These are phyloP conservation scores for Ettlia oleoabundans DNA, from an alignment of 139 green algal genomes.

Conservation along the genomic window DNA sequence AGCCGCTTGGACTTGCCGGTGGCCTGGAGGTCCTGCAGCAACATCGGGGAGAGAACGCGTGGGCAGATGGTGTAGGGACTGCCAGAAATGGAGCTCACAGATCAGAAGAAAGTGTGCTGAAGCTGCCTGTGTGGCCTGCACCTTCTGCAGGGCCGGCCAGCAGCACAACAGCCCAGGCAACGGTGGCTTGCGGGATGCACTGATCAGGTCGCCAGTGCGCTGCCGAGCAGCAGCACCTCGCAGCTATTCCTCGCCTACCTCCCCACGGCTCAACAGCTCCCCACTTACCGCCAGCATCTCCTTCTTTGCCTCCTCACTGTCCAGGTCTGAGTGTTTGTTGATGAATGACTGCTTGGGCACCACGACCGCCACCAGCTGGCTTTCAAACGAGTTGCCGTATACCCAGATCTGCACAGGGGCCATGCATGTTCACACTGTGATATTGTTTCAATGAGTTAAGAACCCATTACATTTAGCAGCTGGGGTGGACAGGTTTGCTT, in stretches of 20 bases:
- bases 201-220: too few species aligned
- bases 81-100: too few species aligned
- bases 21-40: slow-evolving; percentile 46
- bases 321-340: neutral
- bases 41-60: too few species aligned
- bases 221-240: too few species aligned
- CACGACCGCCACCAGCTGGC: slow-evolving; percentile 85
- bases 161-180: too few species aligned
- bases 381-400: slow-evolving; percentile 83
- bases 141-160: too few species aligned
- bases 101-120: neutral
- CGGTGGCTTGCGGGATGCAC: too few species aligned
- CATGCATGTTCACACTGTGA: neutral
- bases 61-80: too few species aligned
- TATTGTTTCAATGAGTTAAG: neutral
- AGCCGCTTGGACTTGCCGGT: slow-evolving; percentile 85
- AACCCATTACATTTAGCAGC: neutral
- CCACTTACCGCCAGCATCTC: slow-evolving; percentile 55
- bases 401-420: slow-evolving; percentile 66
- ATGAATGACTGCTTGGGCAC: slow-evolving; percentile 67
- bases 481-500: neutral
- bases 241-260: too few species aligned
- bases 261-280: too few species aligned
- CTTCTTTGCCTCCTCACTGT: slow-evolving; percentile 26
- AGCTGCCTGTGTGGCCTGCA: too few species aligned